Evolutionary conservation across 257 asterid genomes (phyloP).

Genomic region (Vinca minor): DNA sequence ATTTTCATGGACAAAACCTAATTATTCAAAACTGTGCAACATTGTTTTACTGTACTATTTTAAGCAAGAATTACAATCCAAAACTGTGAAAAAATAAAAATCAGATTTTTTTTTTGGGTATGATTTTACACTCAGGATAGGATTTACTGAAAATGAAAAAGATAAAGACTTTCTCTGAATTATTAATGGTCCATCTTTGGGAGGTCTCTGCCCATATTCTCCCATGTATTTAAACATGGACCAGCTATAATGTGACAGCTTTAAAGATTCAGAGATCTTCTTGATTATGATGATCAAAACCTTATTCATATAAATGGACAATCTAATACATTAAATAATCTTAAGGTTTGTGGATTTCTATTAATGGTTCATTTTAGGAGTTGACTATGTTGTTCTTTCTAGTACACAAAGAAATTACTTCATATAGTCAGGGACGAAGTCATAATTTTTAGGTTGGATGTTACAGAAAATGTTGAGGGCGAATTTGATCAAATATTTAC

Average conservation of each 20-base stretch:
- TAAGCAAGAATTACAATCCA: not conserved
- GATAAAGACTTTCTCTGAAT: not conserved
- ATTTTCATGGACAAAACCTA: not conserved
- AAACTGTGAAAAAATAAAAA: not conserved
- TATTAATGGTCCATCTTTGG: not conserved
- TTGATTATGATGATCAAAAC: not conserved
- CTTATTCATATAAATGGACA: not conserved
- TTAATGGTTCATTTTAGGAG: not conserved
- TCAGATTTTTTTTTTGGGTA: no score
- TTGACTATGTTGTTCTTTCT: no score
- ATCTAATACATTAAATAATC: no score
- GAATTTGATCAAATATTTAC: no score
- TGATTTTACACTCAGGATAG: no score
- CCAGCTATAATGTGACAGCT: not conserved
- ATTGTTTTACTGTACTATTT: not conserved
- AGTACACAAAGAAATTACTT: no score
- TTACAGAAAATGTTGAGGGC: no score
- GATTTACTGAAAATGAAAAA: not conserved
- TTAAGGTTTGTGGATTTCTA: not conserved
- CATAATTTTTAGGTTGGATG: no score
- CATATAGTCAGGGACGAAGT: no score
- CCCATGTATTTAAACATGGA: constrained; percentile 4
- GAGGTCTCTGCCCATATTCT: not conserved
- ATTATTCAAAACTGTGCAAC: no score
- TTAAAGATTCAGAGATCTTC: not conserved